phyloP scores from a whole-genome alignment of 805 yeast species.

The Tetrapisispora arboricola region DNA sequence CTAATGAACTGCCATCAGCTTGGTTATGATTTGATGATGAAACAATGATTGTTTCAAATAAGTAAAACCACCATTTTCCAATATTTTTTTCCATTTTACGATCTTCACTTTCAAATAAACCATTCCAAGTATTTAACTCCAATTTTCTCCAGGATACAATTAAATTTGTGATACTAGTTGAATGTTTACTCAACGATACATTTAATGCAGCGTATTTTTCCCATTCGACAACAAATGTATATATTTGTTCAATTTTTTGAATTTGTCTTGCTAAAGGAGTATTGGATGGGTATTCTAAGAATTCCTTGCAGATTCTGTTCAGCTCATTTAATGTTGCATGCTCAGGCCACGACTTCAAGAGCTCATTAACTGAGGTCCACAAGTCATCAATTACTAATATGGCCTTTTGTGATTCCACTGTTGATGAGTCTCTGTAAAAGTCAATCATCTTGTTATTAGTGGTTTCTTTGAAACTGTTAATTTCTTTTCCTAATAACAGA shows the following conservation, averaged over 20 bases:
- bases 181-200: slow-evolving; percentile 48
- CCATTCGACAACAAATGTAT: slow-evolving; percentile 82
- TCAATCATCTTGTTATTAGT: slow-evolving; percentile 27
- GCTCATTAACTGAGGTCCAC: slow-evolving; percentile 34
- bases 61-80: slow-evolving; percentile 86
- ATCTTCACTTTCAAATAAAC: slow-evolving; percentile 60
- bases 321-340: slow-evolving; percentile 79
- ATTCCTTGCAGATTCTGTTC: slow-evolving; percentile 52
- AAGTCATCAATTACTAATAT: slow-evolving; percentile 38
- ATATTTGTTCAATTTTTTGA: slow-evolving; percentile 78
- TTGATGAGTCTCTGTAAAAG: slow-evolving; percentile 57
- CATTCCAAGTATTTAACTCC: slow-evolving; percentile 80
- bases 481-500: slow-evolving; percentile 27
- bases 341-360: slow-evolving; percentile 80
- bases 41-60: slow-evolving; percentile 69
- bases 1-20: slow-evolving; percentile 10
- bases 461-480: slow-evolving; percentile 21
- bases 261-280: slow-evolving; percentile 71
- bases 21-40: slow-evolving; percentile 24
- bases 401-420: slow-evolving; percentile 52
- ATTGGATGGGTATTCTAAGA: slow-evolving; percentile 46
- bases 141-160: slow-evolving; percentile 87
- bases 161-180: slow-evolving; percentile 49
- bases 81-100: slow-evolving; percentile 35
- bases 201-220: slow-evolving; percentile 79